Percentiles rank a stretch among this genome's conserved stretches.
phyloP scores from a whole-genome alignment of 805 yeast genomes.

The Hanseniaspora hatyaiensis region DNA sequence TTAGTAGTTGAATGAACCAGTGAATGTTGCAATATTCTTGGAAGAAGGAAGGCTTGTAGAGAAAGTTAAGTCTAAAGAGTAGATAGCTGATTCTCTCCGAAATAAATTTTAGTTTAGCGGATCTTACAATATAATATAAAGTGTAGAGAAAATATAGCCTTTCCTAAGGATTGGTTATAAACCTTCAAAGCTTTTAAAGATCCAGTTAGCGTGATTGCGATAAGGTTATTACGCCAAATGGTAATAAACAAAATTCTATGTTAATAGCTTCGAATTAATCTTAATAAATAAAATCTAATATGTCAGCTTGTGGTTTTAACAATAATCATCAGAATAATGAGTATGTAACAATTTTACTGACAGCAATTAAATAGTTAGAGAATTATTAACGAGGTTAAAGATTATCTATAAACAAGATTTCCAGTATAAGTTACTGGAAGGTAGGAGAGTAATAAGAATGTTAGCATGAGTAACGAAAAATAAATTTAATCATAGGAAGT shows the following conservation, averaged over 20 bases:
- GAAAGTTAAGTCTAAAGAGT: conserved; percentile 5
- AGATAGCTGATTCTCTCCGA: conserved; percentile 4
- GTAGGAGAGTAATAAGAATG: conserved; percentile 4
- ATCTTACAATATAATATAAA: not conserved
- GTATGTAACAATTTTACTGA: conserved; percentile 9
- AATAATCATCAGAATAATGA: conserved; percentile 3
- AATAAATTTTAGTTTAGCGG: conserved; percentile 5
- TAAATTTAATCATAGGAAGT: not conserved
- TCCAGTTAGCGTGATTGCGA: conserved; percentile 1
- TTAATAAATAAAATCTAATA: conserved; percentile 2
- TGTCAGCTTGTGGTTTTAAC: conserved; percentile 1
- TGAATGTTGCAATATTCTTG: conserved; percentile 6
- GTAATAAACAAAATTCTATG: conserved; percentile 3
- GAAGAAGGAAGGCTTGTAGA: conserved; percentile 1
- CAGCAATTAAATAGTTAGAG: not conserved
- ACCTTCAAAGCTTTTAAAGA: not conserved
- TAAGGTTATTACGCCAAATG: conserved; percentile 2
- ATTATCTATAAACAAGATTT: not conserved
- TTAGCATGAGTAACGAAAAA: conserved; percentile 8
- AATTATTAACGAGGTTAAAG: conserved; percentile 5
- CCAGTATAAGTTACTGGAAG: not conserved
- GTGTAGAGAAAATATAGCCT: not conserved
- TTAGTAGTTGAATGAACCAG: conserved; percentile 1
- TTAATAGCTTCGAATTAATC: not conserved
- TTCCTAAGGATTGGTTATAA: not conserved